Conservation (phyloP, 139 green algal species). For the Tetradesmus lagerheimii region DNA sequence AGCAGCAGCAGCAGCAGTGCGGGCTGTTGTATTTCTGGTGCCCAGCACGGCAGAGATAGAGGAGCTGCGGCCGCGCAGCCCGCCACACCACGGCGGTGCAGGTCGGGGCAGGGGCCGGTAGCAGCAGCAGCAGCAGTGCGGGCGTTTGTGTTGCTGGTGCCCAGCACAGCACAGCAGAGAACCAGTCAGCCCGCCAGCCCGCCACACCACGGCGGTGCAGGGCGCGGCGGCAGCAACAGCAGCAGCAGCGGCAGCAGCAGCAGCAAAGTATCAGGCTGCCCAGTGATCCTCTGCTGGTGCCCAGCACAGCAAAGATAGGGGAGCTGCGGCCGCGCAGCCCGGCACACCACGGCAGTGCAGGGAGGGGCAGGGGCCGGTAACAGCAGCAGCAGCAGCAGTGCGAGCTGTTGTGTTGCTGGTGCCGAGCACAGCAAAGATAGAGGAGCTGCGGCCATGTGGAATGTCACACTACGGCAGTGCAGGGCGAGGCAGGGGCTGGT, state of each 20-base stretch:
- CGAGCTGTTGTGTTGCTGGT: constrained; percentile 54
- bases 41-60: constrained; percentile 79
- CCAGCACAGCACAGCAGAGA: constrained; percentile 71
- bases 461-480: not conserved
- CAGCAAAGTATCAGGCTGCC: too few relatives aligned
- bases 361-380: not conserved
- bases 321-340: constrained; percentile 70
- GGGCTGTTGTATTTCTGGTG: constrained; percentile 49
- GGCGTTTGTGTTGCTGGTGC: constrained; percentile 53
- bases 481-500: not conserved
- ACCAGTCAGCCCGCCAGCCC: constrained; percentile 70
- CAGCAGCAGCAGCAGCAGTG: not conserved
- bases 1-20: constrained; percentile 33
- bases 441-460: constrained; percentile 75
- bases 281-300: constrained; percentile 60
- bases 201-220: not conserved
- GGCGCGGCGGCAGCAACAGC: too few relatives aligned
- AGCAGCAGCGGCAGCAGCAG: too few relatives aligned
- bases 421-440: constrained; percentile 74
- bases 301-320: constrained; percentile 77
- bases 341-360: not conserved
- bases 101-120: not conserved
- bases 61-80: constrained; percentile 67
- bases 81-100: not conserved
- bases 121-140: constrained; percentile 27